Conservation (phyloP, 208 protist species). For the Angomonas ambiguus region DNA sequence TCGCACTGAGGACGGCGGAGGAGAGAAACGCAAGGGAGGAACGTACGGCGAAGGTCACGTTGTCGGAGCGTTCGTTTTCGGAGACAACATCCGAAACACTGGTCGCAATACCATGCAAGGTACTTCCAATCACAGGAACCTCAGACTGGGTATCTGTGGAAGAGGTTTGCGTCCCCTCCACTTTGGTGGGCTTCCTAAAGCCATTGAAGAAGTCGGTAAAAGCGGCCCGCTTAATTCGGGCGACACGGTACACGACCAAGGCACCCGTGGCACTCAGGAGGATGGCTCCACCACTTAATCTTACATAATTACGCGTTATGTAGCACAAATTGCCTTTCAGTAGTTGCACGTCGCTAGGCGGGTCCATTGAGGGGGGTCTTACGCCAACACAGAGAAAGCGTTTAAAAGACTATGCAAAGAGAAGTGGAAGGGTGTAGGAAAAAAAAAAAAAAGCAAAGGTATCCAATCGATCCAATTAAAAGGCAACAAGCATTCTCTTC, state of each 20-base stretch:
- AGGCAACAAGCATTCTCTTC: too few relatives aligned
- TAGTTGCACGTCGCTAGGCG: neutral
- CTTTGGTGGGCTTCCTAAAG: neutral
- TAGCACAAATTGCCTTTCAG: neutral
- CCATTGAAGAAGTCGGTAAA: neutral
- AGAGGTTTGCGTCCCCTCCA: neutral
- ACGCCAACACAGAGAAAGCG: too few relatives aligned
- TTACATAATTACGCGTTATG: neutral
- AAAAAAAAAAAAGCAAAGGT: neutral
- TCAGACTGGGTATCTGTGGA: neutral
- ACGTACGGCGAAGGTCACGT: neutral
- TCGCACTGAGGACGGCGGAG: neutral
- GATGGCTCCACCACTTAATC: neutral
- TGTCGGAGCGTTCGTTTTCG: neutral
- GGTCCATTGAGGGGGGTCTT: too few relatives aligned
- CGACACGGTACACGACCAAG: neutral
- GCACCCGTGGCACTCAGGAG: neutral
- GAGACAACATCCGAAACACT: neutral
- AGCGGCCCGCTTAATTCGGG: neutral
- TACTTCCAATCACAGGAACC: neutral
- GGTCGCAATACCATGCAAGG: neutral
- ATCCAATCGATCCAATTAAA: neutral
- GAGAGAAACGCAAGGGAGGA: neutral
- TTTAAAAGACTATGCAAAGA: too few relatives aligned
- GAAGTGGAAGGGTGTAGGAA: neutral